These are phyloP conservation scores for Tolypocladium guangdongense DNA, from an alignment of 2,329 filamentous ascomycete species.

Conservation along the genomic window DNA sequence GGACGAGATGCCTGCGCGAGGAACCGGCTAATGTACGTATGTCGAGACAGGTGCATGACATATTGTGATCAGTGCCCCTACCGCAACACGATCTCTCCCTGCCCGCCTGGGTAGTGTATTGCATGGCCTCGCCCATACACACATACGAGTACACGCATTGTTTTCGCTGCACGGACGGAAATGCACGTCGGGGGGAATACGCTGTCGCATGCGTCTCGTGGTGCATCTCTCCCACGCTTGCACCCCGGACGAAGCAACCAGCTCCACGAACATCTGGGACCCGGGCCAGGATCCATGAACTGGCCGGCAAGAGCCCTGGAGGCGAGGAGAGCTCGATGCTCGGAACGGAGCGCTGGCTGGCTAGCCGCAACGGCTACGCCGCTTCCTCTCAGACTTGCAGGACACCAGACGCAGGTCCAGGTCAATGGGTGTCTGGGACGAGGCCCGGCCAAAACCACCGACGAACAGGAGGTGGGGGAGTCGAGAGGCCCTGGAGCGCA, in stretches of 20 bases:
- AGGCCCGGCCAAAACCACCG: not conserved
- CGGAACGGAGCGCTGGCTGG: no score
- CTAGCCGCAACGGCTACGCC: not conserved
- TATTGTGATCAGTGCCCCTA: not conserved
- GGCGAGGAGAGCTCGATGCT: not conserved
- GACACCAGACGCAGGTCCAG: not conserved
- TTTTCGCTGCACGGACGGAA: not conserved
- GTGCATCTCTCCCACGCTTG: not conserved
- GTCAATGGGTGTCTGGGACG: not conserved
- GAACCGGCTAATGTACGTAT: constrained; percentile 4
- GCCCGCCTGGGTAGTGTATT: not conserved
- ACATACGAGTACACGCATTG: not conserved
- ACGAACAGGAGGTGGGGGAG: not conserved
- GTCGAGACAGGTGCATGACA: constrained; percentile 3
- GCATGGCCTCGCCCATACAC: not conserved
- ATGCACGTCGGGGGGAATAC: not conserved
- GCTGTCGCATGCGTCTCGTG: not conserved
- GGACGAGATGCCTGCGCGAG: not conserved
- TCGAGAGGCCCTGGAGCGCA: not conserved
- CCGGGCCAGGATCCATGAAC: no score
- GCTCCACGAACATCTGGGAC: no score
- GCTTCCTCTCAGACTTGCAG: not conserved
- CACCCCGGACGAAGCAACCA: not conserved
- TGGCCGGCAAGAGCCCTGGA: not conserved
- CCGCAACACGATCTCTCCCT: not conserved